Evolutionary conservation across 495 filamentous ascomycete species (phyloP).

Genomic region (Diplogelasinospora grovesii): DNA sequence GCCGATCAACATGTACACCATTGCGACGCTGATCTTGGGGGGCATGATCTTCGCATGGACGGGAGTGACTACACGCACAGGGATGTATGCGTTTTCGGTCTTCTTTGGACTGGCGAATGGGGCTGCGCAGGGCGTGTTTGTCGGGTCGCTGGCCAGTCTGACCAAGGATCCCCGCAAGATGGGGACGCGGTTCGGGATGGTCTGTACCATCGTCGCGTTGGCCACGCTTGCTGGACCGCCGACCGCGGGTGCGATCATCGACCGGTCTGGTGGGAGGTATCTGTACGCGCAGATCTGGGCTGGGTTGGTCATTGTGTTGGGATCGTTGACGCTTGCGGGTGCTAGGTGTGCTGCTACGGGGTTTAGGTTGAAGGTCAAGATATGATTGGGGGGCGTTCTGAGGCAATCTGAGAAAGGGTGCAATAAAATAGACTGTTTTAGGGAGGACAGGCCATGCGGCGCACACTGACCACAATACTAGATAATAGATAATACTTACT

Average conservation of each 20-base stretch:
- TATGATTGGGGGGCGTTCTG: slow-evolving; percentile 13
- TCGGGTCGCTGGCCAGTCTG: slow-evolving; percentile 31
- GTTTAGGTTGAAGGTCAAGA: slow-evolving; percentile 20
- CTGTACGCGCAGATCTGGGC: slow-evolving; percentile 39
- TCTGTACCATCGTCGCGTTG: slow-evolving; percentile 33
- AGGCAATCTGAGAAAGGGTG: slow-evolving; percentile 4
- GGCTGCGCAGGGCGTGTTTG: slow-evolving; percentile 33
- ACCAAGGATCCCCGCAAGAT: slow-evolving; percentile 35
- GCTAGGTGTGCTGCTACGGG: slow-evolving; percentile 17
- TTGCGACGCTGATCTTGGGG: slow-evolving; percentile 25
- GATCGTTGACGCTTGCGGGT: slow-evolving; percentile 12
- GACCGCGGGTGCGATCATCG: slow-evolving; percentile 39
- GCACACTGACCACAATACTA: too few relatives aligned
- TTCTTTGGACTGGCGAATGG: slow-evolving; percentile 35
- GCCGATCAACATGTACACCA: slow-evolving; percentile 32
- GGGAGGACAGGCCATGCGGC: background rate
- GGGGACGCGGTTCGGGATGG: slow-evolving; percentile 41
- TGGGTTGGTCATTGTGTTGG: slow-evolving; percentile 26
- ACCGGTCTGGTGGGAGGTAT: slow-evolving; percentile 26
- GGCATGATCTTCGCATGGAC: slow-evolving; percentile 33
- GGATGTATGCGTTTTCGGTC: slow-evolving; percentile 37
- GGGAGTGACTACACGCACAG: slow-evolving; percentile 25
- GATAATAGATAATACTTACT: too few relatives aligned
- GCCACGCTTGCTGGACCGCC: slow-evolving; percentile 38
- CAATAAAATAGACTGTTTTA: background rate